Base-by-base conservation (phyloP, 768 basidiomycete genomes). In the Tylopilus intermedius region DNA sequence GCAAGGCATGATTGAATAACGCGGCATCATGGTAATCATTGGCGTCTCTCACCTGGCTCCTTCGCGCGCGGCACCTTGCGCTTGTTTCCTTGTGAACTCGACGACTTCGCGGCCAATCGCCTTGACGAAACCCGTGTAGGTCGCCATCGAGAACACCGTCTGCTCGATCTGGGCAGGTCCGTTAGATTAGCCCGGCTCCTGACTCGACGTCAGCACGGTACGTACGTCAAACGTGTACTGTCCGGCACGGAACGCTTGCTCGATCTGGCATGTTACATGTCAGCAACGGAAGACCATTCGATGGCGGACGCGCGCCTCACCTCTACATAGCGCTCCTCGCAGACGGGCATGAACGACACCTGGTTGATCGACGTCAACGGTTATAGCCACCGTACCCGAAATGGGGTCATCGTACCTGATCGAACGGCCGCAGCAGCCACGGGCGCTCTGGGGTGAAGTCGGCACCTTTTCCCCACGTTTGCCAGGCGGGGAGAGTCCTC, bases 401-500 rank as follows among this genome's bases (percentile, higher is more conserved):
- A 32, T 3, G 32, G 5, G 0, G 3, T 9, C 30, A 11, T 14
- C 13, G 13, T 47, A 78, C 81, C 65, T 84, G 81, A 58, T 86
- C 84, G 52, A 88, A 88, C 0, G 79, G 76, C 8, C 74, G 66
- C 4, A 87, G 67, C 4, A 87, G 58, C 83, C 85, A 86, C 1
- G 83, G 84, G 15, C 66, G 67, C 4, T 75, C 72, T 13, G 73
- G 65, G 4, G 60, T 58, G 51, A 81, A 83, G 53, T 78, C 70
- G 0, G 58, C 45, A 0, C 80, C 82, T 29, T 70, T 76, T 0
- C 81, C 79, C 80, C 82, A 82, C 0, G 83, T 77, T 44, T 81
- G 76, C 84, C 84, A 87, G 0, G 80, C 72, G 0, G 86, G 79
- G 7, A 87, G 66, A 0, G 86, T 81, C 24, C 84, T 73, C 0